Evolutionary conservation across 2,329 filamentous ascomycete species (phyloP).

Genomic region (Dactylellina cionopaga): DNA sequence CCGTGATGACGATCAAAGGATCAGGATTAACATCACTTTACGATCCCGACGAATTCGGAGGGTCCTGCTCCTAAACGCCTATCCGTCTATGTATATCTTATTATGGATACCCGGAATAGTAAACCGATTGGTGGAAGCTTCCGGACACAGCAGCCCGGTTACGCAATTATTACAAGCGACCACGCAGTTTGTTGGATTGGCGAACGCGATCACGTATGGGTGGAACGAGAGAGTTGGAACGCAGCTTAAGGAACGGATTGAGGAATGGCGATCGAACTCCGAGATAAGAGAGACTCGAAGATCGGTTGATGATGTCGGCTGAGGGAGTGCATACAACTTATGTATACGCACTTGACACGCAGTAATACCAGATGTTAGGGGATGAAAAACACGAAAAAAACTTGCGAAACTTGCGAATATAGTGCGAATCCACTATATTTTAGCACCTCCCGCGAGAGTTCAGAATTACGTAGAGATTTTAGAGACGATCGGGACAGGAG

Average conservation of each 20-base stretch:
- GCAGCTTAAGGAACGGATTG: constrained; percentile 12
- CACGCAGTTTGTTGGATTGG: constrained; percentile 61
- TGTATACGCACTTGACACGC: too few species aligned
- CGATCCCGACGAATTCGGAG: constrained; percentile 52
- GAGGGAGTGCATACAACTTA: too few species aligned
- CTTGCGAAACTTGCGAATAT: too few species aligned
- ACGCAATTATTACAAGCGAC: constrained; percentile 59
- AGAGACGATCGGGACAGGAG: too few species aligned
- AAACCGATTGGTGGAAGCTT: constrained; percentile 59
- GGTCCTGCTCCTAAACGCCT: constrained; percentile 61
- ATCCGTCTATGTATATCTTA: constrained; percentile 60
- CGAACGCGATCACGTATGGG: constrained; percentile 61
- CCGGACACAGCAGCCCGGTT: constrained; percentile 53
- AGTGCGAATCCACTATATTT: too few species aligned
- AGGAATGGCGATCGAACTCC: constrained; percentile 11
- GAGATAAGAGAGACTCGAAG: too few species aligned
- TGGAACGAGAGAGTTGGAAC: constrained; percentile 59
- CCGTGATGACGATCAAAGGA: constrained; percentile 10
- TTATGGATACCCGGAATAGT: constrained; percentile 61
- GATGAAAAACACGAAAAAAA: too few species aligned
- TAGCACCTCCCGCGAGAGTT: too few species aligned
- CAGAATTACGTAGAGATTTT: too few species aligned
- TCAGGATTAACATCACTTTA: constrained; percentile 13
- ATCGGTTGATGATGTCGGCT: too few species aligned
- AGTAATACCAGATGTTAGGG: too few species aligned